Evolutionary conservation across 2,329 filamentous ascomycete species (phyloP), one percentile per base, ranked within the genome.

Genomic region (Aspergillus neotritici): DNA sequence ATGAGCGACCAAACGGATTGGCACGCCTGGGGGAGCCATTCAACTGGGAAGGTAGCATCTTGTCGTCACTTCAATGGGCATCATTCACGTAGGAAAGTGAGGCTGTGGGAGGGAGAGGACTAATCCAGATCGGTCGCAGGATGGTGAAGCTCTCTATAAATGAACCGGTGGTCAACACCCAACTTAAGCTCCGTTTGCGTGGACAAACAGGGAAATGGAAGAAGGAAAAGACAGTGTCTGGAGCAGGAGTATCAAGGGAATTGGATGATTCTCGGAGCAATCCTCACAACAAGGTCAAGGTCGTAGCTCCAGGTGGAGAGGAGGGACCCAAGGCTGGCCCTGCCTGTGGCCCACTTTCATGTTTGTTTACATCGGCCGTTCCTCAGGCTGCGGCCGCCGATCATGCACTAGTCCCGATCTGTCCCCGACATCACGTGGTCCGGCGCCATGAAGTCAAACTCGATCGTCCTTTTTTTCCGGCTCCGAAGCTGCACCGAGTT

Each of bases 1-100:
- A 54, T 34, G 54, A 80, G 61, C 87, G 79, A 47, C 77, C 75
- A 63, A 95, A 94, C 12, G 87, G 86, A 69, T 87, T 91, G 63
- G 82, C 86, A 58, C 88, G 83, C 73, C 83, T 86, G 63, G 84
- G 79, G 55, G 83, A 79, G 66, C 79, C 78, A 65, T 75, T 79
- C 57, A 76, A 72, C 50, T 77, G 72, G 64, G 76, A 76, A 43
- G 69, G 72, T 60, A 74, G 73, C 75, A 79, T 80, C 52, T 47
- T 44, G 48, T 47, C 32, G 34, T 52, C 36, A 40, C 40, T 47
- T 58, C 51, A 59, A 52, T 55, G 41, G 40, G 48, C 62, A 64
- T 64, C 51, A 57, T 64, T 57, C 49, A 39, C 40, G 44, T 33
- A 34, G 30, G 30, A 17, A 43, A 25, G 31, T 40, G 41, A 31